Conservation (phyloP, 1,284 basidiomycete species). For the Rhizoctonia solani region DNA sequence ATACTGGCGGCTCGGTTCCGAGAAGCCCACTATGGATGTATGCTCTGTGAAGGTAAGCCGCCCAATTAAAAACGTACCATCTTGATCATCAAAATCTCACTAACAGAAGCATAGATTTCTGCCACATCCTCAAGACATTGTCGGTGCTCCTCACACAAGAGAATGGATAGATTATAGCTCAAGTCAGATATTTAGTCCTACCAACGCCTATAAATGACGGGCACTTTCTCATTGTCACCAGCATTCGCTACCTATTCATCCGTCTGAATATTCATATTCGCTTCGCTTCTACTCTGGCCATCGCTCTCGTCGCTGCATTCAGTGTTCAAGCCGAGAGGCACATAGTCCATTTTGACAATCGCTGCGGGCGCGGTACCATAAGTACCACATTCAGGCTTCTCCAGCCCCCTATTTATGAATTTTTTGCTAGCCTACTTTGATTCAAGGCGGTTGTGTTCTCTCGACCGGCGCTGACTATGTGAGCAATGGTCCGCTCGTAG, state of each 20-base stretch:
- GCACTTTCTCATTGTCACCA: not conserved
- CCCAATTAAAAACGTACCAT: too few relatives aligned
- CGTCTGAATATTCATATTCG: too few relatives aligned
- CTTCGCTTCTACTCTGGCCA: not conserved
- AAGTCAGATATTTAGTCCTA: not conserved
- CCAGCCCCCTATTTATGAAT: not conserved
- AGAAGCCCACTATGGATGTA: too few relatives aligned
- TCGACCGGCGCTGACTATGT: slow-evolving; percentile 45
- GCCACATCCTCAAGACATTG: too few relatives aligned
- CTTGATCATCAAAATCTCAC: too few relatives aligned
- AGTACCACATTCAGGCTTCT: not conserved
- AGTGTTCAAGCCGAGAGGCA: slow-evolving; percentile 41
- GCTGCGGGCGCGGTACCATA: slow-evolving; percentile 48
- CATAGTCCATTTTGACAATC: slow-evolving; percentile 44
- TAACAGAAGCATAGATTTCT: too few relatives aligned
- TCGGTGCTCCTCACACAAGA: too few relatives aligned
- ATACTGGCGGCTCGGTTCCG: too few relatives aligned
- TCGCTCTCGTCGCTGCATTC: slow-evolving; percentile 11
- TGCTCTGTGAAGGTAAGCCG: too few relatives aligned
- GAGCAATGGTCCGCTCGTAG: slow-evolving; percentile 46
- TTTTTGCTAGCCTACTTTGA: slow-evolving; percentile 41
- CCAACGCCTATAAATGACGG: not conserved
- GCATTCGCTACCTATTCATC: slow-evolving; percentile 6
- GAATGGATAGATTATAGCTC: not conserved
- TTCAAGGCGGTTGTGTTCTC: slow-evolving; percentile 41